Percentiles rank a stretch among this genome's conserved stretches.
Conservation (phyloP, 352 stramenopile species). For the Pythium scleroteichum region DNA sequence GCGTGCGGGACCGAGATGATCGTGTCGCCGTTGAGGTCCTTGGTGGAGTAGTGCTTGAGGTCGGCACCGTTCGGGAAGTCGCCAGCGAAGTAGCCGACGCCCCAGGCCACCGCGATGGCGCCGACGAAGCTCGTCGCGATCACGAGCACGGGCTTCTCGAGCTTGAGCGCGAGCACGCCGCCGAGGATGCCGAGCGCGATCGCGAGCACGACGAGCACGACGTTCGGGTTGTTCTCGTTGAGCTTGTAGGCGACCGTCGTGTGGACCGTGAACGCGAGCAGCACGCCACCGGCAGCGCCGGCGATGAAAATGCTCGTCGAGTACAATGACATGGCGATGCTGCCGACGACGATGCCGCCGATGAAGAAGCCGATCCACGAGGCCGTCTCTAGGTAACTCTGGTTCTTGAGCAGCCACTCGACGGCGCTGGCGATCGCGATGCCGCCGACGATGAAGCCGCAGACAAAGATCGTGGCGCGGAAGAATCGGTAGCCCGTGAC, state of each 20-base stretch:
- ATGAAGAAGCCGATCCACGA: conserved; percentile 59
- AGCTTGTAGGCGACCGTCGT: conserved; percentile 43
- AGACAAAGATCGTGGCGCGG: conserved; percentile 43
- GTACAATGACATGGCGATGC: conserved; percentile 46
- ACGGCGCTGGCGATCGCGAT: conserved; percentile 36
- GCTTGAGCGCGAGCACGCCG: conserved; percentile 43
- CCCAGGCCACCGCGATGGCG: conserved; percentile 39
- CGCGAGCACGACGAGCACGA: conserved; percentile 48
- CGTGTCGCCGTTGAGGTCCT: conserved; percentile 21
- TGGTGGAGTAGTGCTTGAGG: conserved; percentile 36
- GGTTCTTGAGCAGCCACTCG: conserved; percentile 33
- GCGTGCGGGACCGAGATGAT: conserved; percentile 31
- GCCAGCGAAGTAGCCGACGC: conserved; percentile 60
- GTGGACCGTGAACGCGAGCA: conserved; percentile 49
- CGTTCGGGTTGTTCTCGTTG: conserved; percentile 35
- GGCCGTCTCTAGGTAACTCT: conserved; percentile 36
- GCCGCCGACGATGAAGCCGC: conserved; percentile 43
- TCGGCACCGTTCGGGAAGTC: conserved; percentile 55
- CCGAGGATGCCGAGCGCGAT: conserved; percentile 38
- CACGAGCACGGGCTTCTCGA: conserved; percentile 61
- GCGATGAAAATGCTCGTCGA: conserved; percentile 44
- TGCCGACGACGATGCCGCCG: conserved; percentile 36
- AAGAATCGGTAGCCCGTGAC: conserved; percentile 67
- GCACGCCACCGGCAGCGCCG: conserved; percentile 38
- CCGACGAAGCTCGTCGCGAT: conserved; percentile 53